Base-by-base conservation (phyloP, 148 eudicot species). In the Arctostaphylos glauca region DNA sequence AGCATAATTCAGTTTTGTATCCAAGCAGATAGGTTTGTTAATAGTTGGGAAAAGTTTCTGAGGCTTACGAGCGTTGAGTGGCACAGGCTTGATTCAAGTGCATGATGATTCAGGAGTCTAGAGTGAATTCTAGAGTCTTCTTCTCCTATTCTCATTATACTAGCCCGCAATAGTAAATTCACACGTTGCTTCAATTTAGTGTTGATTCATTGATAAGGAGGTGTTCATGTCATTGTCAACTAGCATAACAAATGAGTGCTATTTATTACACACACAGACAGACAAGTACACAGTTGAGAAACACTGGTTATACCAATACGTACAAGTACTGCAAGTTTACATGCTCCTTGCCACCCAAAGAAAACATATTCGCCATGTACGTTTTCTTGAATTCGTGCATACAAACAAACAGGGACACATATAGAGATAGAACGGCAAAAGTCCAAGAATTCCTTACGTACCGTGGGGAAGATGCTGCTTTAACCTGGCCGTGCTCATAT, bases 381-480 rank as follows among this genome's bases (percentile, higher is more conserved):
- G 3, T 25, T 80, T 64, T 49, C 68, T 58, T 12, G 44, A 81
- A 55, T 78, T 53, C 21, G 23, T 41, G 46, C 52, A 52, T 4
- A 16, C 3, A 21, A 18, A 80, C 15, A n/a, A 16, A 50, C 5
- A 10, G 19, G 9, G 41, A 18, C 7, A 71, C 4, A 75, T 7
- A 59, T 0, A 77, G 44, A 77, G 23, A 74, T 15, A 79, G 41
- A 7, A 62, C 58, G 41, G 5, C 48, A 31, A 47, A 76, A 52
- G 0, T 31, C 12, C 47, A 18, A 58, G 67, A 66, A 53, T 78
- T 58, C 21, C 44, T 13, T 31, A 50, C 55, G 74, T 87, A 95
- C 98, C 92, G 82, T 66, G 98, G 94, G 71, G 97, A 91, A 84
- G 93, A 82, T 77, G 53, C 80, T 68, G 92, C 91, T 89, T 92